Evolutionary conservation across 768 basidiomycete genomes (phyloP).

Genomic region (Hypholoma sublateritium): DNA sequence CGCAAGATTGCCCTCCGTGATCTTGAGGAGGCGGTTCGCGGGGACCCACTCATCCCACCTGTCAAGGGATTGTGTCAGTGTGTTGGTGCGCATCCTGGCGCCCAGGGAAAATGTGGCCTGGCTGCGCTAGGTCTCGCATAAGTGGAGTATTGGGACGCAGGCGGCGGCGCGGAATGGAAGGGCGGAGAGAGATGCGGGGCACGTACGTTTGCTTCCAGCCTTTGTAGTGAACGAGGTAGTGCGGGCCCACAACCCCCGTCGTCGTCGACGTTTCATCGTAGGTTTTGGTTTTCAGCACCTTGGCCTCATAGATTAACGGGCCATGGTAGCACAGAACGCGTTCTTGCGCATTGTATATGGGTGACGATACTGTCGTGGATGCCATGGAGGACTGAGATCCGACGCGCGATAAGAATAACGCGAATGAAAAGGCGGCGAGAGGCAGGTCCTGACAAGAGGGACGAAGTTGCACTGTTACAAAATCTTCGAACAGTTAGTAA

Average conservation of each 20-base stretch:
- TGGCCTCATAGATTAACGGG: constrained; percentile 93
- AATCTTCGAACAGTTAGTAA: neutral
- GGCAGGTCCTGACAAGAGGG: no score
- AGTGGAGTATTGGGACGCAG: neutral
- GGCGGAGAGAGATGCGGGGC: neutral
- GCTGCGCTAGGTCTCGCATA: neutral
- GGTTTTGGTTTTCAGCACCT: constrained; percentile 69
- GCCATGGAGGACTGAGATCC: constrained; percentile 12
- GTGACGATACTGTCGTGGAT: constrained; percentile 25
- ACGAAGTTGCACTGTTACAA: neutral
- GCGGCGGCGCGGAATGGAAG: no score
- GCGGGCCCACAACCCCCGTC: constrained; percentile 64
- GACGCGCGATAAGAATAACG: neutral
- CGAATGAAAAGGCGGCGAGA: neutral
- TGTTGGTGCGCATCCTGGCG: neutral
- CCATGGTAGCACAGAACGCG: constrained; percentile 94
- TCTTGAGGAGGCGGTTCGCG: constrained; percentile 74
- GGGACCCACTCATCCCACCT: constrained; percentile 99
- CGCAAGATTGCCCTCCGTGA: constrained; percentile 76
- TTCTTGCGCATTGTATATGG: constrained; percentile 61
- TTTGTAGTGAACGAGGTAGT: constrained; percentile 98
- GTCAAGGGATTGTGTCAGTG: neutral
- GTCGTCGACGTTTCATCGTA: constrained; percentile 66
- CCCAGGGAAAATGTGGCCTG: neutral
- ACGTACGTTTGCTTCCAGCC: constrained; percentile 97